phyloP scores from a whole-genome alignment of 2,329 filamentous ascomycete species.

The Nemania serpens region DNA sequence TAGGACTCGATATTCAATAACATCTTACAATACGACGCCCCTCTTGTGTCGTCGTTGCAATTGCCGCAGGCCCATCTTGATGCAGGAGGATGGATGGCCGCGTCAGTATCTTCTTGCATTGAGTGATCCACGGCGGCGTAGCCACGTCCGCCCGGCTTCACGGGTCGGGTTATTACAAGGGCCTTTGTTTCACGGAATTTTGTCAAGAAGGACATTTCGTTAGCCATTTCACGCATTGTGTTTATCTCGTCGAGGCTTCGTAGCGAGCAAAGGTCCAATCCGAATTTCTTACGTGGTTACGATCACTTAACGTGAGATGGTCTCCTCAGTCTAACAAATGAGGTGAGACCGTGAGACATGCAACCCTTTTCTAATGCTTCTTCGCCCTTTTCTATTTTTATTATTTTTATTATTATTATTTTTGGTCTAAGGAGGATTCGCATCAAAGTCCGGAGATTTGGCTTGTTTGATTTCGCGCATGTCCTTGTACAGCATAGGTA shows the following conservation, averaged over 20 bases:
- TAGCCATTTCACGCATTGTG: constrained; percentile 11
- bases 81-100: constrained; percentile 21
- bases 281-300: constrained; percentile 16
- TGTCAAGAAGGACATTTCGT: not conserved
- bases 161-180: constrained; percentile 6
- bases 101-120: constrained; percentile 11
- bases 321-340: constrained; percentile 13
- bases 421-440: constrained; percentile 10
- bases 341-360: constrained; percentile 11
- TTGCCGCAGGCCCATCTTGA: constrained; percentile 21
- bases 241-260: not conserved
- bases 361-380: too few species aligned
- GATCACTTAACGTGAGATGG: not conserved
- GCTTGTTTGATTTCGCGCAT: constrained; percentile 20
- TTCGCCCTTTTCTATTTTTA: too few species aligned
- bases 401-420: not conserved
- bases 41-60: constrained; percentile 20
- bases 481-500: not conserved
- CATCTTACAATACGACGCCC: constrained; percentile 29
- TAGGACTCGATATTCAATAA: constrained; percentile 13
- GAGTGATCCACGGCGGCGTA: constrained; percentile 24
- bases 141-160: constrained; percentile 26
- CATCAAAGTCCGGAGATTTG: constrained; percentile 25
- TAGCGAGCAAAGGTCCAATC: constrained; percentile 9
- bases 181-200: constrained; percentile 6